These are phyloP conservation scores for Phytophthora ramorum DNA, from an alignment of 352 stramenopile genomes.

Conservation along the genomic window DNA sequence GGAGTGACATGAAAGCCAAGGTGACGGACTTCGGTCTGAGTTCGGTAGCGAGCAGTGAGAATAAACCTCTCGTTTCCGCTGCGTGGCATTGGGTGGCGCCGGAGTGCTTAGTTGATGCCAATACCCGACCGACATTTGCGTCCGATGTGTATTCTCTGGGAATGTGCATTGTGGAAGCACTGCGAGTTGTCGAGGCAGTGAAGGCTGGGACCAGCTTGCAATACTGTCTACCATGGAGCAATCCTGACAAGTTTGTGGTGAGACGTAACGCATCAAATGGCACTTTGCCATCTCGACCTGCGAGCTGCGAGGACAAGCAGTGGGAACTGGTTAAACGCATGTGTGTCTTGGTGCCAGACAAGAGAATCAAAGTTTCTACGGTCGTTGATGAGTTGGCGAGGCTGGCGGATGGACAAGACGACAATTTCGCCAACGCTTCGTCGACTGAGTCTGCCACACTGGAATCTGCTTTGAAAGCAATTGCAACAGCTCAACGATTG, in stretches of 20 bases:
- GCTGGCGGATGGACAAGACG: background rate
- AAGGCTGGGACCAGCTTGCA: background rate
- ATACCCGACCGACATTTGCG: background rate
- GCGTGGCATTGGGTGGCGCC: background rate
- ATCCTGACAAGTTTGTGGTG: background rate
- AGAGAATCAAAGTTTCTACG: background rate
- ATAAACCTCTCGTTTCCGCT: background rate
- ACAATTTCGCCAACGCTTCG: background rate
- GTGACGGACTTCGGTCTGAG: conserved; percentile 40
- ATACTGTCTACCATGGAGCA: background rate
- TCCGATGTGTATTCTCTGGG: conserved; percentile 31
- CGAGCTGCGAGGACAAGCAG: background rate
- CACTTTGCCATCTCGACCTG: background rate
- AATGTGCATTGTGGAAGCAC: conserved; percentile 35
- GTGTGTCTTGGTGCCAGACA: background rate
- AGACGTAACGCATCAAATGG: background rate
- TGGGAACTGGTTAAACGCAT: conserved; percentile 9
- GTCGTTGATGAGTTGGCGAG: conserved; percentile 8
- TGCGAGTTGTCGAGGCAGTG: background rate
- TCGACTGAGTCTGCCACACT: background rate
- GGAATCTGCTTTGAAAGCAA: background rate
- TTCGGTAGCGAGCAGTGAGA: background rate
- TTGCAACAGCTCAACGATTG: background rate
- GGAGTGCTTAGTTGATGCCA: background rate
- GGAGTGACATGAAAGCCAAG: conserved; percentile 18